These are phyloP conservation scores for Cercospora zeina DNA, from an alignment of 2,329 filamentous ascomycete species.

Conservation along the genomic window DNA sequence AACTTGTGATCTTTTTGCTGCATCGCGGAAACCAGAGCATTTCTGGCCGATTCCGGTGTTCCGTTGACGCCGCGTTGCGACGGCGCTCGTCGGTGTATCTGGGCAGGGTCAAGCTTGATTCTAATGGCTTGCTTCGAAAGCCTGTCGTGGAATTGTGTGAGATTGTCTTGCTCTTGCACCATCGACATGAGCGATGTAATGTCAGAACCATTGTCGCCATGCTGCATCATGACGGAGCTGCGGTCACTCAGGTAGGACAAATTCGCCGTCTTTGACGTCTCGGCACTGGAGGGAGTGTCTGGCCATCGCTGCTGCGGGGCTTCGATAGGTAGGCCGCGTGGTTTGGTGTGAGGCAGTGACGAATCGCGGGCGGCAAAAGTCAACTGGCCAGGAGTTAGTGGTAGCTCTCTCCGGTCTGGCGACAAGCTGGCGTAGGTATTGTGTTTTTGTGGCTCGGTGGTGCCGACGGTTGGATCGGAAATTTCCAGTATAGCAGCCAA, in stretches of 20 bases:
- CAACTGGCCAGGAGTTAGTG: constrained; percentile 10
- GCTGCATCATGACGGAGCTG: constrained; percentile 21
- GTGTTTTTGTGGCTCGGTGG: not conserved
- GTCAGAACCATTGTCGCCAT: constrained; percentile 24
- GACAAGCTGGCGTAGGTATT: constrained; percentile 15
- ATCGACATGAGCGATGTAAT: constrained; percentile 31
- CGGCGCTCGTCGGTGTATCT: constrained; percentile 29
- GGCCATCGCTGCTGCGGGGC: constrained; percentile 3
- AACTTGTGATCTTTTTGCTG: constrained; percentile 35
- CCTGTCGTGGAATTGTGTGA: constrained; percentile 44
- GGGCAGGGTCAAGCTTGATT: constrained; percentile 45
- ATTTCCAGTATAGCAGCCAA: constrained; percentile 63
- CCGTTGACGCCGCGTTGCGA: constrained; percentile 27
- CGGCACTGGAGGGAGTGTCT: not conserved
- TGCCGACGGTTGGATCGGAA: constrained; percentile 22
- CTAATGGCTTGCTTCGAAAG: constrained; percentile 50
- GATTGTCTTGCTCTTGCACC: constrained; percentile 21
- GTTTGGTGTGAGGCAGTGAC: not conserved
- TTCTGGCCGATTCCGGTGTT: constrained; percentile 40
- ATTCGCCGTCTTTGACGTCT: constrained; percentile 19
- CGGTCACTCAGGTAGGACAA: constrained; percentile 23
- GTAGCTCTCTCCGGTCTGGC: constrained; percentile 17
- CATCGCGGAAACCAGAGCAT: constrained; percentile 44
- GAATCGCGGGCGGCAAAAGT: constrained; percentile 10
- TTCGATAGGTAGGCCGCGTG: not conserved